phyloP scores from a whole-genome alignment of 2,329 filamentous ascomycete species.

The Talaromyces sp. region DNA sequence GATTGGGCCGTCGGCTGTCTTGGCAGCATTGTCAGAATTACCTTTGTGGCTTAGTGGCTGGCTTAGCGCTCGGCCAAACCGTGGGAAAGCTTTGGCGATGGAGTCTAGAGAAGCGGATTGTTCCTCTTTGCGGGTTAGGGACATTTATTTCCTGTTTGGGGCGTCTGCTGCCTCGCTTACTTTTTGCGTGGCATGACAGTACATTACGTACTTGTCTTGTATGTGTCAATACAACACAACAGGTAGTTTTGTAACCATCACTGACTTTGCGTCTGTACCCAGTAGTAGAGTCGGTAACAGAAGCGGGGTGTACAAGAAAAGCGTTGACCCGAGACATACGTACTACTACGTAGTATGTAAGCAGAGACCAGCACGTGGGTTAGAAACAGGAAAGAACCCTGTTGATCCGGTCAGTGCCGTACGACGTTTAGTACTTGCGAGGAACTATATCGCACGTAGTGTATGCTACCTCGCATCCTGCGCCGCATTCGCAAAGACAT shows the following conservation, averaged over 20 bases:
- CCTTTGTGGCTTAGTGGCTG: neutral
- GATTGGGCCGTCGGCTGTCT: neutral
- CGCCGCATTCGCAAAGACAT: neutral
- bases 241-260: no score
- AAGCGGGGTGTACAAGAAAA: neutral
- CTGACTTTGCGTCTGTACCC: neutral
- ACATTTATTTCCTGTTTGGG: neutral
- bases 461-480: neutral
- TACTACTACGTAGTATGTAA: neutral
- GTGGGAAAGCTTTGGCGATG: neutral
- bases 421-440: neutral
- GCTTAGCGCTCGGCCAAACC: neutral
- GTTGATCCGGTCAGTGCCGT: constrained; percentile 9
- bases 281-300: neutral
- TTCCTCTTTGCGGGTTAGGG: neutral
- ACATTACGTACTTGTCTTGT: neutral
- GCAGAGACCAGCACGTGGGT: neutral
- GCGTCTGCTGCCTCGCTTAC: neutral
- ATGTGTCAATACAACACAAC: neutral
- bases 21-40: neutral
- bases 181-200: neutral
- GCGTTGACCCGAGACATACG: neutral
- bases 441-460: no score
- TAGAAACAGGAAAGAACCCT: neutral
- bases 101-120: neutral